Conservation (phyloP, 768 basidiomycete genomes). For the Chalciporus pseudorubinellus region DNA sequence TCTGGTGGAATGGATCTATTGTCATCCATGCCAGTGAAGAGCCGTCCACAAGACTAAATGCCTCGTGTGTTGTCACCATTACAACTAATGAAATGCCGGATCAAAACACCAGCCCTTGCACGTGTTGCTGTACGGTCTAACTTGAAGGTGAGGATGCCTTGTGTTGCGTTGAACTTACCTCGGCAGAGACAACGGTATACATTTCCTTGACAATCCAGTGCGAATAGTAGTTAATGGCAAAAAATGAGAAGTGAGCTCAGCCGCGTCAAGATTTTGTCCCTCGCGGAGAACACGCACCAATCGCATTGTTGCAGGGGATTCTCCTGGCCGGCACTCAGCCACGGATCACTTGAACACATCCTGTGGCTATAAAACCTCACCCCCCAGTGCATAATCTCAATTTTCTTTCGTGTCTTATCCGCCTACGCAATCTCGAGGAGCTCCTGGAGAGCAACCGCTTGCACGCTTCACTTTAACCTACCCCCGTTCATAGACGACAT, state of each 20-base stretch:
- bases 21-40: too few species aligned
- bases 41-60: neutral
- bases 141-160: constrained; percentile 12
- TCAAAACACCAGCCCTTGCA: constrained; percentile 12
- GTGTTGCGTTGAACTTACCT: constrained; percentile 10
- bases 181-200: constrained; percentile 19
- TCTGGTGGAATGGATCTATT: too few species aligned
- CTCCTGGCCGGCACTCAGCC: neutral
- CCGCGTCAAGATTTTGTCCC: constrained; percentile 22
- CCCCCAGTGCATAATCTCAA: constrained; percentile 11
- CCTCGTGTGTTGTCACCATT: constrained; percentile 18
- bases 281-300: constrained; percentile 31
- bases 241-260: constrained; percentile 5
- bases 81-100: constrained; percentile 14
- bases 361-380: constrained; percentile 27
- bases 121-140: constrained; percentile 15
- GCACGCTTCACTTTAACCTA: constrained; percentile 3
- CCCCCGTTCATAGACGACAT: constrained; percentile 4
- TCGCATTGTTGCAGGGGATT: constrained; percentile 25
- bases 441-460: constrained; percentile 31
- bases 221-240: constrained; percentile 6
- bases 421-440: constrained; percentile 10
- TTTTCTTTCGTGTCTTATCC: constrained; percentile 48
- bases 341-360: constrained; percentile 11
- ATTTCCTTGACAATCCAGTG: constrained; percentile 2